These are phyloP conservation scores for Saccharum spontaneum DNA, from an alignment of 176 grass and related monocot species.

Conservation along the genomic window DNA sequence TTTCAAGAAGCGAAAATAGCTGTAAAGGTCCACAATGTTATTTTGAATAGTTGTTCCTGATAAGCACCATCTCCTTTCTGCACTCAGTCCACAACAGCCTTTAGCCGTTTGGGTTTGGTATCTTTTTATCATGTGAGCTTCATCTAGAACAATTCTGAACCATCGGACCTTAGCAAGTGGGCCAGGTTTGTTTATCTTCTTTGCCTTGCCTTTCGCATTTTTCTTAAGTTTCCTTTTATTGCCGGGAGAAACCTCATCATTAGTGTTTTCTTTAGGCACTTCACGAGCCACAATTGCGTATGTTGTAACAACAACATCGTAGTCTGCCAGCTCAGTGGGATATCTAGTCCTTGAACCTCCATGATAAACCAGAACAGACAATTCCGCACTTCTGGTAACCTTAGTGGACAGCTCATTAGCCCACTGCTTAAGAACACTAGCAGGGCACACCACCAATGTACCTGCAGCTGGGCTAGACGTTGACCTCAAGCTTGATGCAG, in stretches of 20 bases:
- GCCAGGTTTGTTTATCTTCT: constrained; percentile 44
- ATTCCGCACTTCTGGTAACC: constrained; percentile 56
- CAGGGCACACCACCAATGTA: constrained; percentile 87
- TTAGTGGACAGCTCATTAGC: constrained; percentile 70
- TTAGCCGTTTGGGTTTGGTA: constrained; percentile 63
- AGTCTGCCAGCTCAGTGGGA: constrained; percentile 66
- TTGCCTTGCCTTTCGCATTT: constrained; percentile 32
- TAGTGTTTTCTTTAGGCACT: constrained; percentile 62
- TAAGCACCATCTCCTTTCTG: constrained; percentile 90
- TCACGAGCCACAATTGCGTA: constrained; percentile 82
- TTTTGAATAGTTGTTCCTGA: constrained; percentile 95
- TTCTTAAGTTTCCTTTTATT: constrained; percentile 49
- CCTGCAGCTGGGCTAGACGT: constrained; percentile 56
- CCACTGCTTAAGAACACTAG: constrained; percentile 93
- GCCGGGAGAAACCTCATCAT: constrained; percentile 46
- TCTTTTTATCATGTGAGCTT: constrained; percentile 95
- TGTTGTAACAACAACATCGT: constrained; percentile 89
- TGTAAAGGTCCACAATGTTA: constrained; percentile 77
- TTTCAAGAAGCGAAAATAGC: constrained; percentile 92
- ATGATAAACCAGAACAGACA: constrained; percentile 93
- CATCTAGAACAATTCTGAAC: constrained; percentile 94
- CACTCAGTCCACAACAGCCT: constrained; percentile 68
- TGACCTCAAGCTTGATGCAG: constrained; percentile 24
- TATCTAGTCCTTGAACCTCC: constrained; percentile 73
- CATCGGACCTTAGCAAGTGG: constrained; percentile 83